Percentiles rank a stretch among this genome's conserved stretches.
These are phyloP conservation scores for Anthostomella pinea DNA, from an alignment of 2,329 filamentous ascomycete species.

Conservation along the genomic window DNA sequence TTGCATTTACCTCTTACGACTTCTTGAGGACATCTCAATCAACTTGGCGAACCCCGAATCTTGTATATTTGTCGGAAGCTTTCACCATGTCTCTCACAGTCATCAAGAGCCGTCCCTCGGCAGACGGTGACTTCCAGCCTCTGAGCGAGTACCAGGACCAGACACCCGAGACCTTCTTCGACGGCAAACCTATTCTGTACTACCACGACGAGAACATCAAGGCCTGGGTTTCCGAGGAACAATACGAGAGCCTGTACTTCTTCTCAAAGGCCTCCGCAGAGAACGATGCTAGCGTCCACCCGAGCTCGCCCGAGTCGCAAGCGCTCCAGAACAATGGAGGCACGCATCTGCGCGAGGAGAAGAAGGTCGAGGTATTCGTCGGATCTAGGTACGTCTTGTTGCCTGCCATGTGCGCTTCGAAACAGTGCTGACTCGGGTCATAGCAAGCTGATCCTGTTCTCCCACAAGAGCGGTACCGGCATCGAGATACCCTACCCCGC, in stretches of 20 bases:
- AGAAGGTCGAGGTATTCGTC: conserved; percentile 55
- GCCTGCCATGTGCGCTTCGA: too few relatives aligned
- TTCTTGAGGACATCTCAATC: not conserved
- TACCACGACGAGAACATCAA: conserved; percentile 56
- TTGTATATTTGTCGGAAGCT: not conserved
- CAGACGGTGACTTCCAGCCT: conserved; percentile 56
- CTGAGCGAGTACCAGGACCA: conserved; percentile 68
- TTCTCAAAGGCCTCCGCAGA: conserved; percentile 41
- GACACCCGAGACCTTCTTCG: conserved; percentile 71
- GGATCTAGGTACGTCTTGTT: conserved; percentile 50
- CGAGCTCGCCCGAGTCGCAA: conserved; percentile 32
- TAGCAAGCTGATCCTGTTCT: conserved; percentile 63
- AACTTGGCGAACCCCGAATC: too few relatives aligned
- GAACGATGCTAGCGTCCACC: conserved; percentile 23
- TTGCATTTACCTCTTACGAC: too few relatives aligned
- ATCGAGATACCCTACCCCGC: conserved; percentile 70
- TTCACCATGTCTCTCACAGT: conserved; percentile 52
- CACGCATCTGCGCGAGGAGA: conserved; percentile 34
- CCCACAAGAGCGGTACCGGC: conserved; percentile 53
- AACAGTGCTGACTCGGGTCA: conserved; percentile 5
- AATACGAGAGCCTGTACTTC: conserved; percentile 54
- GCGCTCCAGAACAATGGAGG: conserved; percentile 33
- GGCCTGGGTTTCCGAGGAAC: conserved; percentile 54
- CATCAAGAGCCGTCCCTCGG: conserved; percentile 54
- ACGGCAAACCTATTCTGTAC: conserved; percentile 68